Base-by-base conservation (phyloP, 2,329 filamentous ascomycete species). In the Sporothrix humicola region DNA sequence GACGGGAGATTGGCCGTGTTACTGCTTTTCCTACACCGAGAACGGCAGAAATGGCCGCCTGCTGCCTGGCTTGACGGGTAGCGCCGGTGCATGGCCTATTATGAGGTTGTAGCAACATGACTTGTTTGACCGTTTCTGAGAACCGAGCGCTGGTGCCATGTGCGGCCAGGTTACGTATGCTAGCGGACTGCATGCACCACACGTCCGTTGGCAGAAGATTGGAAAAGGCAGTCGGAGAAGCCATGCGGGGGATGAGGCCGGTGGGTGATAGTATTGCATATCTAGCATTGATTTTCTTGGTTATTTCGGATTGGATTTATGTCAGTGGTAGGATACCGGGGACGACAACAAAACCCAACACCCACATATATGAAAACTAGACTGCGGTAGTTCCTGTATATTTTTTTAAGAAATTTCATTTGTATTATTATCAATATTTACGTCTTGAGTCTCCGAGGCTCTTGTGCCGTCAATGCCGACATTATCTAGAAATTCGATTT, bases 291-390 rank as follows among this genome's bases (percentile, higher is more conserved):
- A 42, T n/a, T 69, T 20, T 69, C 48, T 69, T 42, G 48, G 26
- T 9, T 54, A 37, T 12, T 54, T 44, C 13, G 63, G 63, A 68
- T 68, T 50, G 65, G 65, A 66, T 17, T 66, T 48, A 66, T 17
- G 12, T 48, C n/a, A 66, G 15, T 12, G 48, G 10, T 10, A 17
- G 20, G 61, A 48, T 48, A 15, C 3, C 46, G 42, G 20, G 42
- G n/a, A 48, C 42, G 42, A 48, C 20, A 17, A 48, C 61, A 66
- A 48, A 48, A 26, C 20, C 9, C 9, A 66, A 31, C 31, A 48
- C n/a, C 42, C 61, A 23, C 61, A 23, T 26, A 20, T 26, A 66
- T 66, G 12, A 20, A 48, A 48, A 20, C 15, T 65, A 26, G 42
- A 26, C 42, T 17, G 20, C 20, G 10, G 46, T 37, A 37, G 31